A percentile compares a stretch with the other conserved stretches of the same genome.
phyloP scores from a whole-genome alignment of 139 green algal species.

The Mychonastes homosphaera region DNA sequence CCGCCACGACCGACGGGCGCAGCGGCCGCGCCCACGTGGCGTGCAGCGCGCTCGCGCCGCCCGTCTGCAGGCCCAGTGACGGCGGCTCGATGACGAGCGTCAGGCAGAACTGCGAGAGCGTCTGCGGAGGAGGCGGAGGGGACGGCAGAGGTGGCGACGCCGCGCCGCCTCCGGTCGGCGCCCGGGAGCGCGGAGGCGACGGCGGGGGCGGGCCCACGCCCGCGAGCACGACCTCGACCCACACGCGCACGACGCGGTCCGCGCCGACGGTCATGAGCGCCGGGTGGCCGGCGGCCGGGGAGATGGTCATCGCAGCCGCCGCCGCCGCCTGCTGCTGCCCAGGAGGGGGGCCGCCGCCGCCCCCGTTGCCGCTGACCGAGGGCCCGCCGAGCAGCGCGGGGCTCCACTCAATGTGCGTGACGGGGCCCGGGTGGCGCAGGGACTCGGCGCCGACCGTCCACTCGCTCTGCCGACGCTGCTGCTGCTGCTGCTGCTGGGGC shows the following conservation, averaged over 20 bases:
- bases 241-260: constrained; percentile 48
- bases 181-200: constrained; percentile 1
- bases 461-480: not conserved
- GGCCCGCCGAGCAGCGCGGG: constrained; percentile 15
- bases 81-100: constrained; percentile 52
- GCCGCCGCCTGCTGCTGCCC: not conserved
- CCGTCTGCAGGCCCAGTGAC: constrained; percentile 7
- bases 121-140: constrained; percentile 1
- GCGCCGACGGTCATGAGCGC: constrained; percentile 45
- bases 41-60: not conserved
- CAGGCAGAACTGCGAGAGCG: constrained; percentile 46
- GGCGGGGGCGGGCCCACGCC: not conserved
- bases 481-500: not conserved
- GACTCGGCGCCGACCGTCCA: constrained; percentile 27
- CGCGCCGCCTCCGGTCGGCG: constrained; percentile 6
- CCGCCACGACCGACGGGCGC: not conserved
- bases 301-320: not conserved
- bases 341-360: not conserved
- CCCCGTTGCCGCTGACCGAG: not conserved
- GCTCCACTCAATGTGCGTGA: constrained; percentile 34
- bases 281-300: constrained; percentile 20
- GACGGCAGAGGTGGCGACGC: constrained; percentile 1
- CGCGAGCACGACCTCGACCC: constrained; percentile 46
- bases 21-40: not conserved
- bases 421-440: constrained; percentile 31